Base-by-base conservation (phyloP, 2,329 filamentous ascomycete species). In the Colletotrichum spaethianum region DNA sequence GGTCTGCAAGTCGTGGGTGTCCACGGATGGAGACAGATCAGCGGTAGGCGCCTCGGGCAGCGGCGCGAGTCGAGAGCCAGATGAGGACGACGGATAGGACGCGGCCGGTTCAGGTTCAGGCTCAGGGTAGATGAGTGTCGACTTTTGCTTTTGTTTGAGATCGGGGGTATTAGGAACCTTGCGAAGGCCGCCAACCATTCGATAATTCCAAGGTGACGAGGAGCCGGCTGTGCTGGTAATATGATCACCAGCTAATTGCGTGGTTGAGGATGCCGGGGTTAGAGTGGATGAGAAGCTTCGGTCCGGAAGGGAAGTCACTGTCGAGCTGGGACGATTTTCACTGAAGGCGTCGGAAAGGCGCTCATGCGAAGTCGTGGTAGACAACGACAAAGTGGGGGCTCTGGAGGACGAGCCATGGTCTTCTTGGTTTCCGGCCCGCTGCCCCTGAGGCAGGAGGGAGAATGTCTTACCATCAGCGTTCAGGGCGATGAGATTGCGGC, bases 401-500 rank as follows among this genome's bases (percentile, higher is more conserved):
- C 78, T 78, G 23, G 78, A 73, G 23, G 80, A 57, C n/a, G n/a
- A 81, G n/a, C 78, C 46, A 14, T 64, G n/a, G 50, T 64, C 56
- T 40, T 38, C 44, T 40, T 57, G 42, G 36, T 67, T 50, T 53
- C 44, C 59, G 53, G 36, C 62, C 52, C 42, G 65, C 40, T 72
- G 65, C 56, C 60, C 62, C 53, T 85, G 76, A 78, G 79, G 80
- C 73, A 85, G 73, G 67, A 90, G 79, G 20, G 88, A 89, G 75
- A 91, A 91, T 5, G 89, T 91, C 79, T 89, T 89, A 68, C 74
- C 75, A 79, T 91, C 87, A 7, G 87, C 79, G 75, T 90, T 84
- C 36, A 91, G 80, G 64, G 83, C 84, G 70, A 91, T 85, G 38
- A 85, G 77, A 73, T 85, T 86, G 64, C 81, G 80, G 70, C 84